Base-by-base conservation (phyloP, 192 early-diverging fungal genomes). In the Coemansia sp. region DNA sequence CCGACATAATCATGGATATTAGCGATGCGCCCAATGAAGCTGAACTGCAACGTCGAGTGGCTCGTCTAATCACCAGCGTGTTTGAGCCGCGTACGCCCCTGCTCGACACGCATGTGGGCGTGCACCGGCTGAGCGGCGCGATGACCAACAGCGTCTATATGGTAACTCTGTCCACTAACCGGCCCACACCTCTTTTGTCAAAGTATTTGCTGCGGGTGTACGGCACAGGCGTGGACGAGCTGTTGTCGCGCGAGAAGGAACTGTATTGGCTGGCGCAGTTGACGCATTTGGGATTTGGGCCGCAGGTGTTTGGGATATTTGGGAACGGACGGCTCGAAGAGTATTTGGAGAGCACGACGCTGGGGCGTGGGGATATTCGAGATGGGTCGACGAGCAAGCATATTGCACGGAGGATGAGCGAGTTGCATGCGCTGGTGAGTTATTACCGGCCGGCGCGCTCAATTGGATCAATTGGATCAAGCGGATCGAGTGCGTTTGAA, bases 241-340 rank as follows among this genome's bases (percentile, higher is more conserved):
- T 94, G 17, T 69, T 93, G 49, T 85, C 87, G n/a, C 83, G 94
- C 45, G 86, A 89, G 21, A 87, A 88, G 45, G 94, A 96, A 65
- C 82, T 96, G 47, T 79, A 85, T 23, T 96, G 91, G 88, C 77
- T 94, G 23, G 61, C 73, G 52, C 85, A 89, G 49, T 70, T 96
- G 21, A 88, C 89, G 2, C 70, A 77, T 1, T 68, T 88, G 53
- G 87, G 89, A 0, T 84, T 92, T n/a, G 94, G 92, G 2, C 90
- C 94, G 5, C 77, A 70, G 2, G 62, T 96, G 37, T 75, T 91
- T 9, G 89, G 85, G 1, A 87, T 89, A 15, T 96, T 94, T 73
- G 83, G 76, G 14, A 96, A 96, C 69, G 94, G 94, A 29, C 81
- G 94, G 7, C 79, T 96, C 63, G 94, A 96, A 62, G 85, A 96